Evolutionary conservation across 192 early-diverging fungal species (phyloP).

Genomic region (Backusella macrospora): DNA sequence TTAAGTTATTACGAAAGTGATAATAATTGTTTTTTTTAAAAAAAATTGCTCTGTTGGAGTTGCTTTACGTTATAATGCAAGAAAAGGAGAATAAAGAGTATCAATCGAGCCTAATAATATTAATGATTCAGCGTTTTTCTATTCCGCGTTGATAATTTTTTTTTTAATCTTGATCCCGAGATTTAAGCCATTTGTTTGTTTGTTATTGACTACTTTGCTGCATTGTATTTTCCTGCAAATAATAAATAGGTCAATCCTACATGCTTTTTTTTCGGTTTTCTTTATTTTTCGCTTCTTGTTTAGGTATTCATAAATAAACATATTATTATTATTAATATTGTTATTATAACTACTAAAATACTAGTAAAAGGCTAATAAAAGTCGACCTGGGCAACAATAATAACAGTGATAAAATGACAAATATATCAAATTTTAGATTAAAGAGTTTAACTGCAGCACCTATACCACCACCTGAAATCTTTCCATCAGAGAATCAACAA

Average conservation of each 20-base stretch:
- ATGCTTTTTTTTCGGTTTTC: neutral
- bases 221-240: conserved; percentile 3
- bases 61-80: too few species aligned
- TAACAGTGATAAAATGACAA: neutral
- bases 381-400: neutral
- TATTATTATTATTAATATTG: neutral
- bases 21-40: neutral
- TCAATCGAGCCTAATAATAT: too few species aligned
- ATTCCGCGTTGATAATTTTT: neutral
- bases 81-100: too few species aligned
- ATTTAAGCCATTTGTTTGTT: neutral
- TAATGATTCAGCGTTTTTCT: neutral
- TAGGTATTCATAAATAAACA: neutral
- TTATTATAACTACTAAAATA: neutral
- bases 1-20: neutral
- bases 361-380: too few species aligned
- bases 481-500: neutral
- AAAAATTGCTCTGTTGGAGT: too few species aligned
- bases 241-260: neutral
- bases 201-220: neutral
- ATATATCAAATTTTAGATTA: neutral
- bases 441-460: neutral
- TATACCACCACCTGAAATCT: neutral
- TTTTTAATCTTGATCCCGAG: neutral
- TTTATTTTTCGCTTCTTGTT: neutral